Base-by-base conservation (phyloP, 805 yeast genomes). In the Starmerella floricola region DNA sequence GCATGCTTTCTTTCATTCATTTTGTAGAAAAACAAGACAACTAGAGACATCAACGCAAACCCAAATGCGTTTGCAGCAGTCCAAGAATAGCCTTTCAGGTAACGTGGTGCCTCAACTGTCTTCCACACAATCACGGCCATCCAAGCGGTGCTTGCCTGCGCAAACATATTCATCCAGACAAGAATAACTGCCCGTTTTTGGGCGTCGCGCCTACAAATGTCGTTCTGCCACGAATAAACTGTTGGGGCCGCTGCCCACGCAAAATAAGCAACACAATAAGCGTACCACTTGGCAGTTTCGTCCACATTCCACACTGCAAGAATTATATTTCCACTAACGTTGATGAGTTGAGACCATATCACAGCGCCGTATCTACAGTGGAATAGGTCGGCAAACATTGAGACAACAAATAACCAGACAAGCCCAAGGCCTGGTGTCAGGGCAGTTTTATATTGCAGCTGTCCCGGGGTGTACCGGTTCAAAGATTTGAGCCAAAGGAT, bases 181-280 rank as follows among this genome's bases (percentile, higher is more conserved):
- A 74, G 61, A 32, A 68, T 65, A 19, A 73, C 65, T 3, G 77
- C 70, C 47, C 79, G 61, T 40, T 69, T 67, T 47, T 72, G 69
- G 6, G 72, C 66, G 49, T 74, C 74, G 33, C 69, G 64, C 36
- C 78, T 64, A 42, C 74, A 69, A 30, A 74, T 73, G 56, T 72
- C 78, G 48, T 72, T 72, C 40, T 68, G 69, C 77, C 78, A 74
- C 15, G 74, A 66, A 54, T 74, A 75, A 13, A 73, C 56, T 1
- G 71, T 74, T 0, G 79, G 74, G 1, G 79, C 77, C 68, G 69
- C 70, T 10, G 78, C 74, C 72, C 76, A 69, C 6, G 76, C 77
- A 43, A 69, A 66, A 55, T 72, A 74, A 46, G 70, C 75, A 31
- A 73, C 56, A 52, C 72, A 65, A 59, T 66, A 75, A 1, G 76